Conservation (phyloP, 2,329 filamentous ascomycete genomes). For the Cercospora nicotianae region DNA sequence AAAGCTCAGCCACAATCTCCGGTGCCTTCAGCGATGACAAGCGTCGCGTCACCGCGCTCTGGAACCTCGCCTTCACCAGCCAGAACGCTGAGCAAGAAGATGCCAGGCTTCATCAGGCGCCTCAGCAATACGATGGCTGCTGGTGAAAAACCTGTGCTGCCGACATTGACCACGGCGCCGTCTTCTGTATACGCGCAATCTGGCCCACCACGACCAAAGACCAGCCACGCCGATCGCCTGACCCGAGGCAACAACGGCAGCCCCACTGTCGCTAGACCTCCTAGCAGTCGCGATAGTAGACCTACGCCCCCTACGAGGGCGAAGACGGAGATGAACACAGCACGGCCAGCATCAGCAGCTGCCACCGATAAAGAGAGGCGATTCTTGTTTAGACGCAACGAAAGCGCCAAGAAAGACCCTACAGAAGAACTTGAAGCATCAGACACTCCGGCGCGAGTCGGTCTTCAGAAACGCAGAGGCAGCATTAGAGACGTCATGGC, state of each 20-base stretch:
- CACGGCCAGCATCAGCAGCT: constrained; percentile 22
- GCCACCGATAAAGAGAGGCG: constrained; percentile 20
- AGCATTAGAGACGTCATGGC: constrained; percentile 30
- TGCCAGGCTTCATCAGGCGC: constrained; percentile 37
- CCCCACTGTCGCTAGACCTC: constrained; percentile 8
- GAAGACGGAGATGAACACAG: constrained; percentile 19
- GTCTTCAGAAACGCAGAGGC: constrained; percentile 24
- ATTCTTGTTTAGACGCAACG: constrained; percentile 24
- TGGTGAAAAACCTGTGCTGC: constrained; percentile 22
- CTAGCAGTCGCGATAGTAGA: constrained; percentile 20
- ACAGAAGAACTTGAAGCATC: not conserved
- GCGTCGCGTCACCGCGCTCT: constrained; percentile 19
- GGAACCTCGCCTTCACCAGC: constrained; percentile 30
- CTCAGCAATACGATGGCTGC: constrained; percentile 32
- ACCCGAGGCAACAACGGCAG: constrained; percentile 4
- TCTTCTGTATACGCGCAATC: constrained; percentile 24
- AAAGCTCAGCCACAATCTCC: constrained; percentile 19
- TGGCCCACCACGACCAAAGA: constrained; percentile 23
- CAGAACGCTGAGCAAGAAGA: constrained; percentile 33
- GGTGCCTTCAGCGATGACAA: constrained; percentile 8
- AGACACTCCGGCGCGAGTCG: constrained; percentile 9
- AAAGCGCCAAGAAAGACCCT: constrained; percentile 20
- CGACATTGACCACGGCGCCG: constrained; percentile 26
- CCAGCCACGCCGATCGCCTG: constrained; percentile 25
- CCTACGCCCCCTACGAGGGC: constrained; percentile 17